Evolutionary conservation across 148 eudicot genomes (phyloP).

Genomic region (Spergularia marina): DNA sequence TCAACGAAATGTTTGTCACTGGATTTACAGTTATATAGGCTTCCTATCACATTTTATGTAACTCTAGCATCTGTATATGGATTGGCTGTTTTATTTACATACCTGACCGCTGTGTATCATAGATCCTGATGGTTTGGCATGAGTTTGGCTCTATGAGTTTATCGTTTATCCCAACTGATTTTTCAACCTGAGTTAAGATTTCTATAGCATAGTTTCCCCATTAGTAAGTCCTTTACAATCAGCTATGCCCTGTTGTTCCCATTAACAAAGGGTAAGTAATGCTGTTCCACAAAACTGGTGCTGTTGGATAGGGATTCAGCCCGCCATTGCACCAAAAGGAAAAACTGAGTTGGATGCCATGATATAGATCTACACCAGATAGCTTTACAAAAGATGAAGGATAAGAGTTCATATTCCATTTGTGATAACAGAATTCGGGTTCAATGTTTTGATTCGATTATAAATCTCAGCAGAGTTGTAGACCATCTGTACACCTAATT

Average conservation of each 20-base stretch:
- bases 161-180: background rate
- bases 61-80: background rate
- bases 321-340: too few relatives aligned
- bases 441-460: background rate
- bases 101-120: background rate
- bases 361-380: background rate
- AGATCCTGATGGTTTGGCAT: background rate
- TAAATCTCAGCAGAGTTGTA: background rate
- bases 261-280: background rate
- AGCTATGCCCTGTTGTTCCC: background rate
- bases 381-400: background rate
- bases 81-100: background rate
- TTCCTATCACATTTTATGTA: too few relatives aligned
- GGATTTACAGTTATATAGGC: too few relatives aligned
- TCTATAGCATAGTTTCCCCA: background rate
- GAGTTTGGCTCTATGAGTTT: background rate
- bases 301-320: too few relatives aligned
- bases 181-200: background rate
- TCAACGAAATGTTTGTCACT: too few relatives aligned
- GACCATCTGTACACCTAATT: background rate
- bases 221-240: background rate
- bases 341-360: background rate
- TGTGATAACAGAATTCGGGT: background rate
- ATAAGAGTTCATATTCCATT: background rate
- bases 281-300: background rate